These are phyloP conservation scores for Epichloe gansuensis DNA, from an alignment of 2,329 filamentous ascomycete species.

Conservation along the genomic window DNA sequence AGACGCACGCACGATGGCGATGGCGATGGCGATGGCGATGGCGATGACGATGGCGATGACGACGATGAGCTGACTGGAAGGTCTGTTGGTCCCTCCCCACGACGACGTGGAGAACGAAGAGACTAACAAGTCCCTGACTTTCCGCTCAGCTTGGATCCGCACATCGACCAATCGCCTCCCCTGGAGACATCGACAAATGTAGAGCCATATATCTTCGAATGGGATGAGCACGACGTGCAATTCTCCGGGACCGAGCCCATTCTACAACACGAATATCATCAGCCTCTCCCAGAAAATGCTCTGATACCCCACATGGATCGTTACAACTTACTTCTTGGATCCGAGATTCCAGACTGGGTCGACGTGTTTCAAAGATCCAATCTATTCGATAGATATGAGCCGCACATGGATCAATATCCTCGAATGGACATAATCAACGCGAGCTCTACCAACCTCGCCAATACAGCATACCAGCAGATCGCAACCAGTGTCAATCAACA, in stretches of 20 bases:
- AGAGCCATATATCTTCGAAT: neutral
- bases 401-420: neutral
- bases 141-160: neutral
- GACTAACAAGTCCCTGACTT: conserved; percentile 2
- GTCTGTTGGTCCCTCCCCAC: conserved; percentile 6
- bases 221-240: neutral
- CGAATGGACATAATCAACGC: neutral
- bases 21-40: neutral
- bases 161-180: neutral
- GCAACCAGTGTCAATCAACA: neutral
- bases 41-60: neutral
- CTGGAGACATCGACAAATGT: neutral
- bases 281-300: neutral
- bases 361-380: neutral
- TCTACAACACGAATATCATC: neutral
- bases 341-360: neutral
- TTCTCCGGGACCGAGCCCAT: neutral
- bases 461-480: neutral
- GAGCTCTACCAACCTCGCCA: neutral
- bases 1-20: neutral
- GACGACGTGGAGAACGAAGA: neutral
- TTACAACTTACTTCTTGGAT: neutral
- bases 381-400: neutral
- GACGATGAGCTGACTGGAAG: conserved; percentile 1
- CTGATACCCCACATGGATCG: neutral